A percentile compares a stretch with the other conserved stretches of the same genome.
These are phyloP conservation scores for Brassica cretica DNA, from an alignment of 345 rosid genomes.

Conservation along the genomic window DNA sequence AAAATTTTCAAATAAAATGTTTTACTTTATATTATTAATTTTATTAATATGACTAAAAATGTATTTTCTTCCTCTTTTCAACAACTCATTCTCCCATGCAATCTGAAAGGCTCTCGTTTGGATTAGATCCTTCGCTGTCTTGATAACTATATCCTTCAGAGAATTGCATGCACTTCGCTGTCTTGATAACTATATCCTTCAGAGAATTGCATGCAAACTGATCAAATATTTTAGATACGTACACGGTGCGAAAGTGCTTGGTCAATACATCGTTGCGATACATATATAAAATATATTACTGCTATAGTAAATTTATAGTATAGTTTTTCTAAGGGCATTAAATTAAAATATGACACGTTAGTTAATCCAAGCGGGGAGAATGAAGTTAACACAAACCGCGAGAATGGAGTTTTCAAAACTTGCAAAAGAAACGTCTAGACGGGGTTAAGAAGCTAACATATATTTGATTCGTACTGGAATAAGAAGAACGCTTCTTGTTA, in stretches of 20 bases:
- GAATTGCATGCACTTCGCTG: too few relatives aligned
- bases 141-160: too few relatives aligned
- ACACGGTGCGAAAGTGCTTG: background rate
- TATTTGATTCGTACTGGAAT: background rate
- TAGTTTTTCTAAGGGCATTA: background rate
- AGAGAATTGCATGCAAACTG: background rate
- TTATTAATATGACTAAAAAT: too few relatives aligned
- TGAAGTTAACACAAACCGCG: background rate
- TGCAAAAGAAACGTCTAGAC: background rate
- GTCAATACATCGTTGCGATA: background rate
- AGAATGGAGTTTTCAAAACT: background rate
- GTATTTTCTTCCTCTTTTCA: too few relatives aligned
- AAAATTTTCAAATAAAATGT: too few relatives aligned
- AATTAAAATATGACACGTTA: background rate
- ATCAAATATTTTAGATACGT: too few relatives aligned
- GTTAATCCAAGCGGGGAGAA: background rate
- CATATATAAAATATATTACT: background rate
- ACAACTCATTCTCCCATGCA: too few relatives aligned
- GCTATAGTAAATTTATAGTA: background rate
- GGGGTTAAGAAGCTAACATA: background rate
- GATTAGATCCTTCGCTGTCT: too few relatives aligned
- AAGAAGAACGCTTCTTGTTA: background rate
- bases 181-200: background rate
- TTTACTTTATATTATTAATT: too few relatives aligned
- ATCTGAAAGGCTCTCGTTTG: too few relatives aligned